Base-by-base conservation (phyloP, 192 early-diverging fungal genomes). In the Mortierella antarctica region DNA sequence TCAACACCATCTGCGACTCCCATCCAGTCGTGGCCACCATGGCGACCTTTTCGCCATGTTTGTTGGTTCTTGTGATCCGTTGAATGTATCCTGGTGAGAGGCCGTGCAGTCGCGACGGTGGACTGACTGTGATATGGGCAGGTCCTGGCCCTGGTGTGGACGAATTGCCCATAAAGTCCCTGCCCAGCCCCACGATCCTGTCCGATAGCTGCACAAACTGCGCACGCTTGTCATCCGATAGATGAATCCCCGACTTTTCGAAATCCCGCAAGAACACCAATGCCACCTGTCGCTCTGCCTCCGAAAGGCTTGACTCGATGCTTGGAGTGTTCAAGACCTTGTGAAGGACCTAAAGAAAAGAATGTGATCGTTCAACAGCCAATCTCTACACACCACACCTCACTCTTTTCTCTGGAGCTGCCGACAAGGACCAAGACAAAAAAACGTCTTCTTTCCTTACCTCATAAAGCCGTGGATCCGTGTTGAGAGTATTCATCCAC, bases 401-500 rank as follows among this genome's bases (percentile, higher is more conserved):
- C 44, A 21, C 31, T 20, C 46, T 39, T 1, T 42, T 15, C 17
- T 31, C 1, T 31, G 3, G 31, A 31, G 31, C 3, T 31, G 31
- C 3, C 17, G 41, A 7, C 17, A 53, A 21, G 15, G n/a, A 15
- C 15, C 55, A 55, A 60, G 60, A 52, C 18, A 69, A 67, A 21
- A 5, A 48, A 62, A 13, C n/a, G 51, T 9, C 55, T 44, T 20
- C 10, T 45, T 70, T 50, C 20, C 54, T 62, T 84, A 93, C 93
- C 77, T 89, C 51, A 70, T 97, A 96, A 18, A 99, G 83, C 17
- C 90, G 85, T 41, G 89, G 92, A 73, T 99, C 92, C 0, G 96
- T 99, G 81, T 99, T 99, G 18, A 99, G 88, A 48, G 90, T 91
- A 67, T 96, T 96, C 91, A 99, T 93, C 71, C 92, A 95, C 8